phyloP scores from a whole-genome alignment of 1,139 yeast species.

The Sugiyamaella castrensis region DNA sequence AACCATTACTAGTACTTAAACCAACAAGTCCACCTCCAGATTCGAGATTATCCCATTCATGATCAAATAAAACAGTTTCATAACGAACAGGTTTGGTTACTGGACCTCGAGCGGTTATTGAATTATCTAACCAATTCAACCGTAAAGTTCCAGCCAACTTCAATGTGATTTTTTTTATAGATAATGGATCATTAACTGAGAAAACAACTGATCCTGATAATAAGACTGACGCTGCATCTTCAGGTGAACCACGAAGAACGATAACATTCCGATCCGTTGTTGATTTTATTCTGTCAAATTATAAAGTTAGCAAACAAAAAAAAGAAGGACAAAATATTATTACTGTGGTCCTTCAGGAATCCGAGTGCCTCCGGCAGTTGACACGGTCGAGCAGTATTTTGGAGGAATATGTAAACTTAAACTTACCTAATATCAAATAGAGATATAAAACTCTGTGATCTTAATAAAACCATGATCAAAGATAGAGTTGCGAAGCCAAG shows the following conservation, averaged over 20 bases:
- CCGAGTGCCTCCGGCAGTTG: not conserved
- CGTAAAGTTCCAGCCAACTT: slow-evolving; percentile 63
- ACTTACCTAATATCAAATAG: slow-evolving; percentile 21
- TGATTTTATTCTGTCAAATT: slow-evolving; percentile 25
- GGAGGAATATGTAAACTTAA: not conserved
- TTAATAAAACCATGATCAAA: slow-evolving; percentile 5
- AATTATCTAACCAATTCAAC: slow-evolving; percentile 41
- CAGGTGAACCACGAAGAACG: slow-evolving; percentile 71
- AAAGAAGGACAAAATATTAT: too few species aligned
- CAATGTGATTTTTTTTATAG: slow-evolving; percentile 60
- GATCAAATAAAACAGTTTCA: slow-evolving; percentile 67
- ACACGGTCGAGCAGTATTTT: not conserved
- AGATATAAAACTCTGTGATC: slow-evolving; percentile 20
- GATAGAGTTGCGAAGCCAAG: too few species aligned
- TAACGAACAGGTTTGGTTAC: slow-evolving; percentile 53
- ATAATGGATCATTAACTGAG: slow-evolving; percentile 71
- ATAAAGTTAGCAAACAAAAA: not conserved
- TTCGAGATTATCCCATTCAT: slow-evolving; percentile 70
- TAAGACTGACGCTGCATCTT: slow-evolving; percentile 74
- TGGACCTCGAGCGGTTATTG: slow-evolving; percentile 46
- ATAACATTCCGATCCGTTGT: slow-evolving; percentile 68
- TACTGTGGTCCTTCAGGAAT: not conserved
- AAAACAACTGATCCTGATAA: slow-evolving; percentile 76
- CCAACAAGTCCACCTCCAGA: slow-evolving; percentile 30
- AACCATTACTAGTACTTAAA: slow-evolving; percentile 12